Evolutionary conservation across 106 monocot species (phyloP), one percentile per base, ranked within the genome.

Genomic region (Platanthera zijinensis): DNA sequence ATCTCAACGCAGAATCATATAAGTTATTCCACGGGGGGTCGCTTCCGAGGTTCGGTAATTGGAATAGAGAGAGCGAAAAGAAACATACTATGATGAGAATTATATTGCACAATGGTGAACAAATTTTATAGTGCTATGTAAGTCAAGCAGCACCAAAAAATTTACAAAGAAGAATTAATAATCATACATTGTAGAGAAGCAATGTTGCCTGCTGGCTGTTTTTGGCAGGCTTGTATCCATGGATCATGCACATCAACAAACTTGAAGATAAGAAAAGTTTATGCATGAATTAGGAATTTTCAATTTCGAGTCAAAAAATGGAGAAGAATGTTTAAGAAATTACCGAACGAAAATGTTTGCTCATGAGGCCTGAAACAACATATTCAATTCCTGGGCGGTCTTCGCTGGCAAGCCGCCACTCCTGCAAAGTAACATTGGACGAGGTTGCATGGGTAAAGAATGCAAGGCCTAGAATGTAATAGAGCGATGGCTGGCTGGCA

Each of bases 341-440:
- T 61, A 61, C 59, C 21, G 52, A 53, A 10, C 39, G 39, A 39
- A 39, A 66, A 32, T 10, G 32, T 10, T 3, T 39, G 10, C 10
- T 66, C 8, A 66, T 5, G 18, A 32, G 11, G 30, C 12, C 66
- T 32, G 30, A 19, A 66, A 32, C 5, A 66, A n/a, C 25, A 92
- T 32, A 74, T 83, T 90, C 83, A 95, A 73, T 78, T 85, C 86
- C 45, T 83, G 72, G 48, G 95, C 89, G 75, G 79, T 79, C 39
- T 81, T 84, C 61, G 78, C 87, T 14, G 78, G 18, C 13, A 77
- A 75, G 28, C 95, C 95, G 59, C 92, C 92, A 72, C 77, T 87
- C 80, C 95, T 95, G 91, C 80, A 84, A 48, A 39, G 39, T 39
- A 39, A 39, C 39, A 1, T 39, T 39, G 39, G 39, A 39, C 39